These are phyloP conservation scores for Nicotiana noctiflora DNA, from an alignment of 257 asterid species.

Conservation along the genomic window DNA sequence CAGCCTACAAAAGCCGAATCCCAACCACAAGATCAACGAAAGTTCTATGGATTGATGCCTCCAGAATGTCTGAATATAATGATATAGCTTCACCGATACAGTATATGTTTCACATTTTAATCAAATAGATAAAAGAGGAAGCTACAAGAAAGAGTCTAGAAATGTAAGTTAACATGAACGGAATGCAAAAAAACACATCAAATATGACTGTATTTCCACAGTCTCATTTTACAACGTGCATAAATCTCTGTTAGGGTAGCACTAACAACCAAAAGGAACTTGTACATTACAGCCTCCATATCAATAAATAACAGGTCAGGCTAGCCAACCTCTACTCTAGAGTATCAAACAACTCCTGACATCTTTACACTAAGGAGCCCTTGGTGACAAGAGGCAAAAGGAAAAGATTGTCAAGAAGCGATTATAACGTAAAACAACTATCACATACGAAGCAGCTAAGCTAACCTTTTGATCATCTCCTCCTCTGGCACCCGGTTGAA, in stretches of 20 bases:
- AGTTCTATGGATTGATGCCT: background rate
- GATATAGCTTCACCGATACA: background rate
- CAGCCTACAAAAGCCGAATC: slow-evolving; percentile 45
- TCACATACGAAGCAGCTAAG: background rate
- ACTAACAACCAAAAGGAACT: background rate
- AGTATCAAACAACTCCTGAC: background rate
- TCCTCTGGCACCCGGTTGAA: slow-evolving; percentile 39
- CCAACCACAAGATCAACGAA: background rate
- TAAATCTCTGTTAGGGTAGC: background rate
- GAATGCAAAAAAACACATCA: background rate
- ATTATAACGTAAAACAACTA: background rate
- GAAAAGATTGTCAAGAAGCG: slow-evolving; percentile 5
- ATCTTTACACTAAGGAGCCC: background rate
- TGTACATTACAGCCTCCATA: background rate
- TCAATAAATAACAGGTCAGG: background rate
- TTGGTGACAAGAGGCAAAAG: background rate
- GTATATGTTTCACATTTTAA: background rate
- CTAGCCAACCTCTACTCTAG: background rate
- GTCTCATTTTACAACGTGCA: background rate
- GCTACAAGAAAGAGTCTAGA: background rate
- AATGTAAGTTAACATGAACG: background rate
- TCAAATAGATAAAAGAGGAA: slow-evolving; percentile 9
- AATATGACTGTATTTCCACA: background rate
- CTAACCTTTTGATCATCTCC: slow-evolving; percentile 65
- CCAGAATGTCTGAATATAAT: background rate